Conservation (phyloP, 495 filamentous ascomycete genomes). For the Annulohypoxylon stygium region DNA sequence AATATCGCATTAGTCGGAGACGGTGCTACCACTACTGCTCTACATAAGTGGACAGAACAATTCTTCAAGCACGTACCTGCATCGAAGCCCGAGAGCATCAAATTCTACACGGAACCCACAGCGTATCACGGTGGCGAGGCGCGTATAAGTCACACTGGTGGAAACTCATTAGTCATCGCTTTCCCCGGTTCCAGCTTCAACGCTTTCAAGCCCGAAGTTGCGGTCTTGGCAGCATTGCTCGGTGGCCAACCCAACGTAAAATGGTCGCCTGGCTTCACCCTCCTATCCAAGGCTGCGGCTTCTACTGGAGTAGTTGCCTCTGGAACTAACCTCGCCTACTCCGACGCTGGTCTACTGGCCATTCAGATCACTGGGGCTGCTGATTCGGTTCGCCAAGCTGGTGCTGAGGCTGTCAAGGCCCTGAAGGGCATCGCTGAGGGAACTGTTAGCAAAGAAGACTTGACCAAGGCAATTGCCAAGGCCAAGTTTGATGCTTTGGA, state of each 20-base stretch:
- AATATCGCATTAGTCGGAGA: conserved; percentile 94
- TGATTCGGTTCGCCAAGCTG: conserved; percentile 68
- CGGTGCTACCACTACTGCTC: conserved; percentile 78
- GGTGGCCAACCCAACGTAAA: conserved; percentile 93
- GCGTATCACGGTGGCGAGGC: conserved; percentile 97
- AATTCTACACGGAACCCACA: conserved; percentile 64
- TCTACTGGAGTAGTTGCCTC: conserved; percentile 72
- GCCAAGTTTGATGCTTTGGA: conserved; percentile 96
- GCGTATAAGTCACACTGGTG: conserved; percentile 79
- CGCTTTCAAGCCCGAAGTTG: conserved; percentile 87
- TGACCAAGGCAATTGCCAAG: conserved; percentile 90
- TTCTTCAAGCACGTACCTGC: conserved; percentile 78
- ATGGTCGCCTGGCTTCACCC: conserved; percentile 92
- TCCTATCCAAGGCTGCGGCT: conserved; percentile 82
- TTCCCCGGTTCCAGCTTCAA: conserved; percentile 89
- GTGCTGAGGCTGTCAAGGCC: conserved; percentile 77
- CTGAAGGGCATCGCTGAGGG: conserved; percentile 84
- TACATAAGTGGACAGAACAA: conserved; percentile 91
- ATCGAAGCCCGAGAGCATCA: conserved; percentile 50
- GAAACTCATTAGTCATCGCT: conserved; percentile 84
- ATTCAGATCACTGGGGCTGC: conserved; percentile 82
- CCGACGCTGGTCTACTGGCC: conserved; percentile 90
- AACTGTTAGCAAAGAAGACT: conserved; percentile 80
- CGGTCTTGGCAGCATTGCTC: conserved; percentile 89
- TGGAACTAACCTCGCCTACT: conserved; percentile 86